Evolutionary conservation across 371 early-diverging fungal genomes (phyloP).

Genomic region (Syncephalastrum racemosum): DNA sequence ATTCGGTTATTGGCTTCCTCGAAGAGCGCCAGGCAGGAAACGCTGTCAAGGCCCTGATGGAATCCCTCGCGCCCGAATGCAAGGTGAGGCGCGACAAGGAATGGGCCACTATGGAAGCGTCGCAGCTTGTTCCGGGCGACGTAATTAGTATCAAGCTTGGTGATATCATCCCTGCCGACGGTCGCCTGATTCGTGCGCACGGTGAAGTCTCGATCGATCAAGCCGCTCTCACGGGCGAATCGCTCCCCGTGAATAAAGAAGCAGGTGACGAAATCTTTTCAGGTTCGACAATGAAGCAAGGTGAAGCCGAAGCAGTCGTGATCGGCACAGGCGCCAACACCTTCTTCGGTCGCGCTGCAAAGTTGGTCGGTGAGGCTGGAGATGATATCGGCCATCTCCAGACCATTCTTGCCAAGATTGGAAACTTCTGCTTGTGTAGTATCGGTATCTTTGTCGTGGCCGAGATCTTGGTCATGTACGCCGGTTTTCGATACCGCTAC

Average conservation of each 20-base stretch:
- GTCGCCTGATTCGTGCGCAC: slow-evolving; percentile 51
- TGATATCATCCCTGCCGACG: slow-evolving; percentile 81
- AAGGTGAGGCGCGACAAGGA: slow-evolving; percentile 63
- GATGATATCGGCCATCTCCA: slow-evolving; percentile 89
- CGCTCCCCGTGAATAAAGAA: slow-evolving; percentile 71
- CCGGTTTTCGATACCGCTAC: slow-evolving; percentile 68
- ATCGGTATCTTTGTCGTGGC: slow-evolving; percentile 71
- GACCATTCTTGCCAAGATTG: slow-evolving; percentile 85
- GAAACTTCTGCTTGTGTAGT: slow-evolving; percentile 79
- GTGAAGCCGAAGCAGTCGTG: slow-evolving; percentile 86
- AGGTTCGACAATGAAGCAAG: slow-evolving; percentile 86
- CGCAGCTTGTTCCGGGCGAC: slow-evolving; percentile 72
- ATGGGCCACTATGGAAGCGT: slow-evolving; percentile 55
- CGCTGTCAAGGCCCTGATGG: slow-evolving; percentile 78
- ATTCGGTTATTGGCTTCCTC: slow-evolving; percentile 83
- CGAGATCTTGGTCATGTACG: slow-evolving; percentile 80
- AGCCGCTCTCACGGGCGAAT: slow-evolving; percentile 84
- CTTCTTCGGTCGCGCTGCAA: slow-evolving; percentile 88
- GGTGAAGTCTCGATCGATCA: slow-evolving; percentile 66
- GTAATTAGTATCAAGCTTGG: slow-evolving; percentile 72
- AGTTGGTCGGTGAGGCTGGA: slow-evolving; percentile 73
- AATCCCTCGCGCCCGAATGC: slow-evolving; percentile 70
- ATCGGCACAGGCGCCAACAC: slow-evolving; percentile 85
- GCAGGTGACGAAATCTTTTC: slow-evolving; percentile 73
- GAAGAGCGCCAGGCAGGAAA: slow-evolving; percentile 82